phyloP scores from a whole-genome alignment of 164 flowering plant species.

The Saururus chinensis region DNA sequence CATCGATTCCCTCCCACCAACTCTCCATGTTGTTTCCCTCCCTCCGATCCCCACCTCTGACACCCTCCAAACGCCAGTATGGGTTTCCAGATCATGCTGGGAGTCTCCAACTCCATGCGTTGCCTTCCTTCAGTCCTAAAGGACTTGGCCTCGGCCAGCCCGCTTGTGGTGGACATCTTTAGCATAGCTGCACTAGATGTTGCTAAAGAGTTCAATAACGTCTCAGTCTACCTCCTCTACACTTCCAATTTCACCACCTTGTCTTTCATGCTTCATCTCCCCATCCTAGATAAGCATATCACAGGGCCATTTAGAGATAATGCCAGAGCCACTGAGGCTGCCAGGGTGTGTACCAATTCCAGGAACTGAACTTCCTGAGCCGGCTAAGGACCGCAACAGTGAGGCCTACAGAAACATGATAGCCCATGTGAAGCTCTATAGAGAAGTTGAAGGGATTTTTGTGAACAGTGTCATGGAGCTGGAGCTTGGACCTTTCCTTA shows the following conservation, averaged over 20 bases:
- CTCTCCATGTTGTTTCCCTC: not conserved
- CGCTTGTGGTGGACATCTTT: not conserved
- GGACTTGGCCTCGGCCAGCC: not conserved
- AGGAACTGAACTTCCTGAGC: conserved; percentile 18
- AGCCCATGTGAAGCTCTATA: conserved; percentile 6
- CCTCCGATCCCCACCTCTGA: not conserved
- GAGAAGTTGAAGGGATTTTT: conserved; percentile 18
- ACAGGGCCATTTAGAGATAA: conserved; percentile 4
- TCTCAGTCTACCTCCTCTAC: not conserved
- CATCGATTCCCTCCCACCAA: not conserved
- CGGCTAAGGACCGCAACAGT: conserved; percentile 17
- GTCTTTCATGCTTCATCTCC: not conserved
- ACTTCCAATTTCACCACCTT: not conserved
- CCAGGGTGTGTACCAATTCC: conserved; percentile 28
- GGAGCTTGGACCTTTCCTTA: conserved; percentile 7
- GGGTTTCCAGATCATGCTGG: not conserved
- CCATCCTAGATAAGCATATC: not conserved
- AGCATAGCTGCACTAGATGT: not conserved
- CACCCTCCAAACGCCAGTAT: not conserved
- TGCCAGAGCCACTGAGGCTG: conserved; percentile 17
- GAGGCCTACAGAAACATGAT: conserved; percentile 17
- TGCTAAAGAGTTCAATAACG: not conserved
- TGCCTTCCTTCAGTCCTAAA: not conserved
- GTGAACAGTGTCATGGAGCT: conserved; percentile 18
- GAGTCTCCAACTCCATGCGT: not conserved